Evolutionary conservation across 2,329 filamentous ascomycete species (phyloP), one percentile per base, ranked within the genome.

Genomic region (Diaporthe aspalathi): DNA sequence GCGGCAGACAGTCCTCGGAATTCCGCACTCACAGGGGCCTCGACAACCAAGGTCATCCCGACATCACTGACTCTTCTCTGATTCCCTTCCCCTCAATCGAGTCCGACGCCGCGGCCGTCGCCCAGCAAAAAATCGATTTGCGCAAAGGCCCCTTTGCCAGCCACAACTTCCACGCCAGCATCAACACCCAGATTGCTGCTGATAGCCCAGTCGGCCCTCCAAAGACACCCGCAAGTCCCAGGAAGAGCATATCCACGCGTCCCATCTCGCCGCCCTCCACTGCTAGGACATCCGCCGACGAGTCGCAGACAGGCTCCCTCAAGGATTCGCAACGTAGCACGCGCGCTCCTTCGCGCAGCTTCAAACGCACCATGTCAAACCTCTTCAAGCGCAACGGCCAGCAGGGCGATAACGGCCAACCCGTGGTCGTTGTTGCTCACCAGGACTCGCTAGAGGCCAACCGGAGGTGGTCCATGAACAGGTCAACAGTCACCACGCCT

Each of bases 1-100:
- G 89, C 76, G 83, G 83, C 75, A 84, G 86, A 73, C 85, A 87
- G 76, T 89, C 88, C 57, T 85, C 86, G 71, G 87, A 89, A 74
- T 89, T 90, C 73, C 82, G 82, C 60, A 79, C 81, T 45, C 78
- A 83, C 72, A 82, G 83, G 68, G 80, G 79, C 66, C 81, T 82
- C 74, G 82, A 85, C 67, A 72, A 73, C 63, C 60, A 74, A 29
- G 70, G 76, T 27, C 76, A 78, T n/a, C 60, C 76, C 8, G 72
- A 75, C 73, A 53, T 73, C 60, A 76, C 79, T 70, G 76, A 77
- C 71, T 78, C 79, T 70, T 76, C 71, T 35, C 73, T 75, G 57
- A 73, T 67, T 17, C 60, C 72, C 8, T 72, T 70, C 20, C 72
- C 73, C 27, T 69, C 72, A 6, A 32, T 70, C 5, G 60, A 70